Conservation (phyloP, 208 protist genomes). For the Trypanosoma melophagium region DNA sequence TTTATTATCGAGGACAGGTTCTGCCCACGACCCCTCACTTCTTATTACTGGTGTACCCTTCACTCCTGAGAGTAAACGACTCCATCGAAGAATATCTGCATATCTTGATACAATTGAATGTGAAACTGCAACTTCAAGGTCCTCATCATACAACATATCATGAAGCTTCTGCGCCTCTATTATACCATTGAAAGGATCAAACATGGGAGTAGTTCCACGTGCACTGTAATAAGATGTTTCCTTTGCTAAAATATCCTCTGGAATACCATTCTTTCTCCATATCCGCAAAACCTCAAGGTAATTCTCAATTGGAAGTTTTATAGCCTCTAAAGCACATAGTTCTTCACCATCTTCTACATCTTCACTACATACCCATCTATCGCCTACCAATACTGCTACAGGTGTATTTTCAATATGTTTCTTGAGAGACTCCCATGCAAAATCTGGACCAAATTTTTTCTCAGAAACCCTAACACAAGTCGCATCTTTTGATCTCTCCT, state of each 20-base stretch:
- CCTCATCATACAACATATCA: background rate
- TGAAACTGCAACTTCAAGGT: background rate
- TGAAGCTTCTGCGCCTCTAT: background rate
- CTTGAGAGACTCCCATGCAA: constrained; percentile 1
- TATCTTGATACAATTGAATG: background rate
- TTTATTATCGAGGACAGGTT: constrained; percentile 2
- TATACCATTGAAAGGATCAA: background rate
- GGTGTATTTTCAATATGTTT: background rate
- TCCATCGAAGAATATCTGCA: constrained; percentile 14
- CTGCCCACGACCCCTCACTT: background rate
- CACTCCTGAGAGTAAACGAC: constrained; percentile 3
- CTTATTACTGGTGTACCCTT: background rate
- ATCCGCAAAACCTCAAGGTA: background rate
- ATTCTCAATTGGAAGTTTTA: constrained; percentile 3
- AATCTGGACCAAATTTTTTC: background rate
- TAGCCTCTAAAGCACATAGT: constrained; percentile 7
- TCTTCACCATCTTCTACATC: constrained; percentile 3
- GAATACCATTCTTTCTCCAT: constrained; percentile 6
- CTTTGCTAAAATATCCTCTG: constrained; percentile 7
- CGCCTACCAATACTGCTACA: constrained; percentile 1
- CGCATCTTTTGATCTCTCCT: background rate
- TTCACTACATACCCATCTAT: constrained; percentile 14
- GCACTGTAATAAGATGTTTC: constrained; percentile 9
- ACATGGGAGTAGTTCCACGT: constrained; percentile 3
- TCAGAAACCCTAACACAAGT: background rate